phyloP scores from a whole-genome alignment of 2,329 filamentous ascomycete genomes.

The Septoria linicola region DNA sequence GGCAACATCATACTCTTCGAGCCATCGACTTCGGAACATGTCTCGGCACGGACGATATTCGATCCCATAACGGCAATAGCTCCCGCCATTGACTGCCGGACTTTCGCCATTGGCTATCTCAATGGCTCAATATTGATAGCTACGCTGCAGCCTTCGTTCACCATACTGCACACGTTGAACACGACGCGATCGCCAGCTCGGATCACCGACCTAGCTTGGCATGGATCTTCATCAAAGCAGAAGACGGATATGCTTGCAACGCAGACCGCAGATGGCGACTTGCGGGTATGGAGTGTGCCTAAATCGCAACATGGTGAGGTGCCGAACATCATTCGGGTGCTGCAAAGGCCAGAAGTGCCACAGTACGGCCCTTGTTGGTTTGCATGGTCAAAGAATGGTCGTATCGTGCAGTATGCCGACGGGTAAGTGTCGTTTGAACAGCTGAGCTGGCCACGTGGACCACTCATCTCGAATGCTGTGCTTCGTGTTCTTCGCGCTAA shows the following conservation, averaged over 20 bases:
- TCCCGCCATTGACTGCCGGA: constrained; percentile 83
- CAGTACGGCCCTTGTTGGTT: constrained; percentile 86
- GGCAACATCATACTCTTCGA: constrained; percentile 95
- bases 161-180: constrained; percentile 86
- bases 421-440: constrained; percentile 60
- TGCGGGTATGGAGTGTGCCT: constrained; percentile 94
- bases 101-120: constrained; percentile 94
- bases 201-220: constrained; percentile 86
- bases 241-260: constrained; percentile 98
- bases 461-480: neutral
- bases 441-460: neutral
- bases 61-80: constrained; percentile 93
- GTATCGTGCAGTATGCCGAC: constrained; percentile 88
- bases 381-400: constrained; percentile 96
- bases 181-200: constrained; percentile 81
- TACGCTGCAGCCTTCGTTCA: constrained; percentile 85
- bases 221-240: constrained; percentile 91
- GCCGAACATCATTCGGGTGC: constrained; percentile 82
- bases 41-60: constrained; percentile 87
- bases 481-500: constrained; percentile 1
- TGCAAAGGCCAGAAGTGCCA: constrained; percentile 75
- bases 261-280: constrained; percentile 85
- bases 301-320: constrained; percentile 70
- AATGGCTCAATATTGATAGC: constrained; percentile 93
- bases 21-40: constrained; percentile 86